Conservation (phyloP, 345 rosid genomes). For the Heritiera littoralis region DNA sequence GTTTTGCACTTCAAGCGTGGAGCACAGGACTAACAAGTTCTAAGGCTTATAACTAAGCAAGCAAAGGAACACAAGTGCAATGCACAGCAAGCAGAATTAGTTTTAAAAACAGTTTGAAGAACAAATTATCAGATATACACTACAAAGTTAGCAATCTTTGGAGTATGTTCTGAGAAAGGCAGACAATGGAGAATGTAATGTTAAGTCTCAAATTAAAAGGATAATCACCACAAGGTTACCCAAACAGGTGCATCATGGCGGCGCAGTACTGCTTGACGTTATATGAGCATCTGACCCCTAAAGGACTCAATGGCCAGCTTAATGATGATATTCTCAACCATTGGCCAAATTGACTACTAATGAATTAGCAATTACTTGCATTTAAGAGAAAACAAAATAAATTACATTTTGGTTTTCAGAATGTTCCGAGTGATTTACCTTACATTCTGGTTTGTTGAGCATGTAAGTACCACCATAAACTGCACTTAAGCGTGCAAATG, state of each 20-base stretch:
- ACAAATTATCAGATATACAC: neutral
- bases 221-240: neutral
- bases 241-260: neutral
- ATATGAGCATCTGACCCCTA: neutral
- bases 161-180: neutral
- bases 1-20: neutral
- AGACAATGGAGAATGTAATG: neutral
- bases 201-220: neutral
- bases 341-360: neutral
- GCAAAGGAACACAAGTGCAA: too few relatives aligned
- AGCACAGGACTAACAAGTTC: neutral
- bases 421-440: slow-evolving; percentile 46
- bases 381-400: neutral
- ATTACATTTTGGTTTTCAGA: neutral
- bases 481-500: slow-evolving; percentile 92
- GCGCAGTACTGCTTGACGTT: neutral
- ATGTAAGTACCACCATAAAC: slow-evolving; percentile 97
- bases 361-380: neutral
- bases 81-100: too few relatives aligned
- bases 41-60: too few relatives aligned
- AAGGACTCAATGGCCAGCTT: neutral
- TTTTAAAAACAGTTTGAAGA: neutral
- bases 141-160: neutral
- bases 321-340: neutral
- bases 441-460: slow-evolving; percentile 94